Evolutionary conservation across 352 stramenopile genomes (phyloP).

Genomic region (Pythium graminicola): DNA sequence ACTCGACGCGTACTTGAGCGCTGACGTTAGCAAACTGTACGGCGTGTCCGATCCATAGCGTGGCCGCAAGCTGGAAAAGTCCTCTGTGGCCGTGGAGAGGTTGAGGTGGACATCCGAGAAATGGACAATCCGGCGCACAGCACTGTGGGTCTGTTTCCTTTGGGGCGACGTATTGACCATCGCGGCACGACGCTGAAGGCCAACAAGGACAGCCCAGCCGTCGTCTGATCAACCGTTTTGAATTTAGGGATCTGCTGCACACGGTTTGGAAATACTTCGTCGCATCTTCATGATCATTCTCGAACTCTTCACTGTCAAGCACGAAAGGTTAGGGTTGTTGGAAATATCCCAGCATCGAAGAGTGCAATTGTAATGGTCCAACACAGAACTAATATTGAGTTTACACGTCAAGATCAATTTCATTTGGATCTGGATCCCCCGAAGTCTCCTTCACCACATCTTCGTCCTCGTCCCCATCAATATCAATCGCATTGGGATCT

Average conservation of each 20-base stretch:
- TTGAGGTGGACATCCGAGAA: slow-evolving; percentile 86
- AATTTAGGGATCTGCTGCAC: no score
- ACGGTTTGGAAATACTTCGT: no score
- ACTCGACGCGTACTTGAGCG: slow-evolving; percentile 50
- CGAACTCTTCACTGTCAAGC: no score
- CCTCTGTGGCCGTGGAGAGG: slow-evolving; percentile 41
- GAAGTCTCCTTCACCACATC: neutral
- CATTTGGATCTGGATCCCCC: slow-evolving; percentile 16
- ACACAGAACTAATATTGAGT: neutral
- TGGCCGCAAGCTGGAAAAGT: slow-evolving; percentile 35
- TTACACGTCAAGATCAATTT: slow-evolving; percentile 23
- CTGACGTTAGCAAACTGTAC: slow-evolving; percentile 55
- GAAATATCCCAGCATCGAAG: no score
- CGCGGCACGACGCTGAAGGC: neutral
- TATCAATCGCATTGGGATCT: slow-evolving; percentile 33
- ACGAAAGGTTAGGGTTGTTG: no score
- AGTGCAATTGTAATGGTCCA: neutral
- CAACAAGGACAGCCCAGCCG: no score
- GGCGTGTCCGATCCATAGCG: slow-evolving; percentile 52
- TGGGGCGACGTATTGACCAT: no score
- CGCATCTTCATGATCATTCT: no score
- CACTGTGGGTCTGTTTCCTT: no score
- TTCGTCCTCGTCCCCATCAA: slow-evolving; percentile 26
- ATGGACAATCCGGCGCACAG: slow-evolving; percentile 45
- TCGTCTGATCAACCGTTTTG: no score